These are phyloP conservation scores for Polyporus tsugae DNA, from an alignment of 1,284 basidiomycete genomes.

Conservation along the genomic window DNA sequence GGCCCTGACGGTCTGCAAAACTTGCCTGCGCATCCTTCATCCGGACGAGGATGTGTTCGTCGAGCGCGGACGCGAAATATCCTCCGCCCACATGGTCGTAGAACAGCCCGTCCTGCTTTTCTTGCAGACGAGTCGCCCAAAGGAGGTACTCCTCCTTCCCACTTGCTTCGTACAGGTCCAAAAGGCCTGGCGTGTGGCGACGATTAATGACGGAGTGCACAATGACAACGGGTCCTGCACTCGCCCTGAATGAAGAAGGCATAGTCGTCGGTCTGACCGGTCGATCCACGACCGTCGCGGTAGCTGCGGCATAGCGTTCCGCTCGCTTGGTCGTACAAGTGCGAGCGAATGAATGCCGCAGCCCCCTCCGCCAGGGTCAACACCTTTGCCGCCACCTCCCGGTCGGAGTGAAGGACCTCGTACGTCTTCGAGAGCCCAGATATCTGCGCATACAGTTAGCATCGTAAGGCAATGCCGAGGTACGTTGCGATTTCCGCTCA, in stretches of 20 bases:
- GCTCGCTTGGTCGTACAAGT: slow-evolving; percentile 30
- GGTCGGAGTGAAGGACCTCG: slow-evolving; percentile 30
- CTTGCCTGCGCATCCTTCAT: slow-evolving; percentile 49
- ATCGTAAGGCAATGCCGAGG: not conserved
- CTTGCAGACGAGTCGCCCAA: slow-evolving; percentile 49
- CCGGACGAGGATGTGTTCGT: slow-evolving; percentile 49
- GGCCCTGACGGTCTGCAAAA: too few species aligned
- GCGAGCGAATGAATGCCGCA: slow-evolving; percentile 30
- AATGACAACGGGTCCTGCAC: not conserved
- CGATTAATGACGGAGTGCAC: not conserved
- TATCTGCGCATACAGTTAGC: slow-evolving; percentile 31
- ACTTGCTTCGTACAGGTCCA: slow-evolving; percentile 51
- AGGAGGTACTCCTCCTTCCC: slow-evolving; percentile 44
- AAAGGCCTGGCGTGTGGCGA: slow-evolving; percentile 27
- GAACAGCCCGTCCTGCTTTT: slow-evolving; percentile 52
- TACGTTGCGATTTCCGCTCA: slow-evolving; percentile 27
- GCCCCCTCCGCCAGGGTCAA: slow-evolving; percentile 36
- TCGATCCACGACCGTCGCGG: slow-evolving; percentile 35
- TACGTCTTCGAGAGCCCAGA: slow-evolving; percentile 38
- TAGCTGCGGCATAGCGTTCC: slow-evolving; percentile 35
- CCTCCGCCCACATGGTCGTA: slow-evolving; percentile 50
- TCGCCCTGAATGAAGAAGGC: slow-evolving; percentile 43
- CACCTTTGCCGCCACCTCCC: slow-evolving; percentile 18
- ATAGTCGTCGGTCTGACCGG: slow-evolving; percentile 35
- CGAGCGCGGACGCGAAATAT: slow-evolving; percentile 51